Conservation (phyloP, 106 monocot genomes). For the Apostasia ramifera region DNA sequence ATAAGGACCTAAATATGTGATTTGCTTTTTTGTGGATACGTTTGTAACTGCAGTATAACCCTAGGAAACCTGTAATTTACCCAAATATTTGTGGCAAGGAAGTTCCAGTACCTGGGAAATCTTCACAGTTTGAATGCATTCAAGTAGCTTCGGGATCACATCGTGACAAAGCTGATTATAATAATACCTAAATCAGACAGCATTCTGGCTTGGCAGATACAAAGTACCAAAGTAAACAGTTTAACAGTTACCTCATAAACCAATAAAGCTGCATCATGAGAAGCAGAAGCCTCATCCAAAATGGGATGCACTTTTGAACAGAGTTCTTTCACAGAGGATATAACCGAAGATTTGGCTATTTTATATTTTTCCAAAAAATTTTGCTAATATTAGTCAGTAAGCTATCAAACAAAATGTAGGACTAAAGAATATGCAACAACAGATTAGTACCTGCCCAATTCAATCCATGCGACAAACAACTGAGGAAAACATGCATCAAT, state of each 20-base stretch:
- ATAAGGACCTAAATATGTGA: too few relatives aligned
- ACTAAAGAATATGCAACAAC: not conserved
- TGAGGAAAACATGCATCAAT: constrained; percentile 43
- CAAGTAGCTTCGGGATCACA: constrained; percentile 50
- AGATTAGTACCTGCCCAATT: constrained; percentile 59
- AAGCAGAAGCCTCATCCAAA: constrained; percentile 11
- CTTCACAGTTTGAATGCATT: constrained; percentile 58
- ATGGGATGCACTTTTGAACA: constrained; percentile 41
- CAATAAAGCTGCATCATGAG: constrained; percentile 24
- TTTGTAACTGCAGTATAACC: not conserved
- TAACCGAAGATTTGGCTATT: constrained; percentile 64
- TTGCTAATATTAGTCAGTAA: not conserved
- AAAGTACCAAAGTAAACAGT: not conserved
- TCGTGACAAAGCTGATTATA: constrained; percentile 46
- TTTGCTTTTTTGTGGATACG: too few relatives aligned
- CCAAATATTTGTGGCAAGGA: not conserved
- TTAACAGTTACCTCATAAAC: constrained; percentile 41
- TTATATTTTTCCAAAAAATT: not conserved
- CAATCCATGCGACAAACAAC: constrained; percentile 51
- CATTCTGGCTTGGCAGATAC: not conserved
- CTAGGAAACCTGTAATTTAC: too few relatives aligned
- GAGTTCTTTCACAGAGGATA: constrained; percentile 53
- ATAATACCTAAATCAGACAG: constrained; percentile 2
- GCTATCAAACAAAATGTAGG: not conserved
- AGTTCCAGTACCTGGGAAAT: constrained; percentile 58